Percentiles rank a stretch among this genome's conserved stretches.
These are phyloP conservation scores for Macadamia tetraphylla DNA, from an alignment of 164 flowering plant genomes.

Conservation along the genomic window DNA sequence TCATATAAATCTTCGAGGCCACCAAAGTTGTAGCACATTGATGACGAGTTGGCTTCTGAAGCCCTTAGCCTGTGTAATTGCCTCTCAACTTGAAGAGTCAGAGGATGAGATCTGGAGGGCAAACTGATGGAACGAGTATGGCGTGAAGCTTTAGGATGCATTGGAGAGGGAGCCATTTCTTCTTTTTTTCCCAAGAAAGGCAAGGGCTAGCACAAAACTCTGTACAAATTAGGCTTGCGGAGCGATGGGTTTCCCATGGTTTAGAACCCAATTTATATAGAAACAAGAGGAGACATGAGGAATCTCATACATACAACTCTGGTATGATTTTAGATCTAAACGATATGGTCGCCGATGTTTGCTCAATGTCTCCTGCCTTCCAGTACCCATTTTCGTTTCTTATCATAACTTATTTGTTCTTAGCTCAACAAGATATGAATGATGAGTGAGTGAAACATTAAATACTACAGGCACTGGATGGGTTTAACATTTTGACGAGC, in stretches of 20 bases:
- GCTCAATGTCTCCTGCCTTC: not conserved
- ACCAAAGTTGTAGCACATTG: not conserved
- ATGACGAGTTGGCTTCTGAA: not conserved
- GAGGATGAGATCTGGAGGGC: not conserved
- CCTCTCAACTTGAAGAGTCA: not conserved
- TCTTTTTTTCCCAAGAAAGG: not conserved
- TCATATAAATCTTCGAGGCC: not conserved
- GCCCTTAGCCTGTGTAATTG: not conserved
- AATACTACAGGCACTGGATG: not conserved
- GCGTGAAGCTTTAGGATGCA: not conserved
- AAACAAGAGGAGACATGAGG: slow-evolving; percentile 3
- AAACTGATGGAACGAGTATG: not conserved
- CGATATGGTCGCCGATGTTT: not conserved
- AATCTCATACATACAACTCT: not conserved
- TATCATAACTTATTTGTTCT: too few relatives aligned
- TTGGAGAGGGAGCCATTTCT: not conserved
- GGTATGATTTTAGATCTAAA: not conserved
- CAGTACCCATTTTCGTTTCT: too few relatives aligned
- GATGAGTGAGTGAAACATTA: not conserved
- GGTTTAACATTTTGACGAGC: not conserved
- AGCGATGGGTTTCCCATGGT: too few relatives aligned
- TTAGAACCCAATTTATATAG: not conserved
- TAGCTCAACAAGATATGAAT: not conserved
- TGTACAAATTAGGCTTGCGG: too few relatives aligned
- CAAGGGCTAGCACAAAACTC: too few relatives aligned